phyloP scores from a whole-genome alignment of 2,329 filamentous ascomycete genomes.

The Ophiostoma ips region DNA sequence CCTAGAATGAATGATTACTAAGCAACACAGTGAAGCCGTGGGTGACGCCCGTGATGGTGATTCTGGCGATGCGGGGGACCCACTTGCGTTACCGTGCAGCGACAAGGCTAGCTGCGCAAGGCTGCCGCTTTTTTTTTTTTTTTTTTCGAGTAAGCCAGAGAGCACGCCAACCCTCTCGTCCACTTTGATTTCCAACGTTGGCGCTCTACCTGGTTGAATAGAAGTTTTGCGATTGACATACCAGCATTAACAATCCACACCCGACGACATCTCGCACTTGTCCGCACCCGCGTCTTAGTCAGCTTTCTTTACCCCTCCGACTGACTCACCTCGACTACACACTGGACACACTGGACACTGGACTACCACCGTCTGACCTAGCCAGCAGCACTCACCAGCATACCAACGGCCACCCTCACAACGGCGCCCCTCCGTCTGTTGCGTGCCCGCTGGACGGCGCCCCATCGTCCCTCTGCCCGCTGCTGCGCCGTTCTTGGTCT shows the following conservation, averaged over 20 bases:
- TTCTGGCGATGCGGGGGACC: too few species aligned
- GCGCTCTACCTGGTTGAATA: too few species aligned
- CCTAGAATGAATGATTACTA: too few species aligned
- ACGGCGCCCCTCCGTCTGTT: constrained; percentile 1
- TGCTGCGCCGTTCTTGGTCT: too few species aligned
- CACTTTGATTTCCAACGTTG: not conserved
- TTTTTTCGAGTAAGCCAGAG: too few species aligned
- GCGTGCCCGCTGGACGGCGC: constrained; percentile 11
- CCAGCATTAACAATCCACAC: too few species aligned
- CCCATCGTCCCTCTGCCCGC: not conserved
- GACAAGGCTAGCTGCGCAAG: not conserved
- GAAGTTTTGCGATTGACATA: too few species aligned
- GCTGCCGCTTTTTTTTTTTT: not conserved
- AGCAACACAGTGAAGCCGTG: too few species aligned
- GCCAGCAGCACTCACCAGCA: too few species aligned
- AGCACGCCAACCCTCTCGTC: too few species aligned
- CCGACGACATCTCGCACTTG: not conserved
- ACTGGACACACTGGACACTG: not conserved
- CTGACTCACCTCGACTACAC: not conserved
- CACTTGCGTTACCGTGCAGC: too few species aligned
- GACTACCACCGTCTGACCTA: not conserved
- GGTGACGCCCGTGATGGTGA: too few species aligned
- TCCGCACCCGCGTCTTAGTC: not conserved
- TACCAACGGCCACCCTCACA: not conserved
- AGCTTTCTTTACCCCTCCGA: not conserved